Conservation (phyloP, 371 early-diverging fungal genomes). For the Mortierella sp. region DNA sequence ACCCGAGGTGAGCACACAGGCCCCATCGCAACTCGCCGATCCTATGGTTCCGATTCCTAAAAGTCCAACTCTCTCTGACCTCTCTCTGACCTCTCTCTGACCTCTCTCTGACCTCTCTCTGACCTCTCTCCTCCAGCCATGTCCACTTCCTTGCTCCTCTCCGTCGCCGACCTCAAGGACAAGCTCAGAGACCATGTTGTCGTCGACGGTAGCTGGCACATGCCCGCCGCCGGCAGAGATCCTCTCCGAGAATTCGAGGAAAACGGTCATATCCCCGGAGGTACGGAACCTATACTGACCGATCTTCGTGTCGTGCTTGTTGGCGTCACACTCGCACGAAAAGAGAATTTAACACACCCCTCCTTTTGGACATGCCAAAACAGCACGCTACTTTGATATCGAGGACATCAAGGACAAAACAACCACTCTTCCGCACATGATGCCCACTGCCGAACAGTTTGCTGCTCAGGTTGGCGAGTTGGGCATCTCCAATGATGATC, state of each 20-base stretch:
- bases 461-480: constrained; percentile 70
- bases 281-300: constrained; percentile 32
- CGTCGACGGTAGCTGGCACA: constrained; percentile 92
- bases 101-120: neutral
- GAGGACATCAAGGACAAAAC: constrained; percentile 77
- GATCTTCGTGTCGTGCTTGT: neutral
- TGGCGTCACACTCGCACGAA: too few relatives aligned
- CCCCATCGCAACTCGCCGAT: too few relatives aligned
- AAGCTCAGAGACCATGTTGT: constrained; percentile 70
- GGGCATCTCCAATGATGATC: constrained; percentile 76
- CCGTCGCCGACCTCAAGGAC: constrained; percentile 64
- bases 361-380: constrained; percentile 7
- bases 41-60: too few relatives aligned
- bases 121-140: constrained; percentile 19
- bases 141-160: constrained; percentile 58
- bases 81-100: neutral
- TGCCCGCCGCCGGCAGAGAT: constrained; percentile 78
- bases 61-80: too few relatives aligned
- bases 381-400: constrained; percentile 81
- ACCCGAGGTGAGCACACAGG: constrained; percentile 6
- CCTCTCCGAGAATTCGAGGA: constrained; percentile 66
- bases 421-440: constrained; percentile 81
- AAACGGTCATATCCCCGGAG: constrained; percentile 58
- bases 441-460: constrained; percentile 73
- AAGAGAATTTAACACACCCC: neutral